phyloP scores from a whole-genome alignment of 805 yeast species.

The Cyberlindnera maritima region DNA sequence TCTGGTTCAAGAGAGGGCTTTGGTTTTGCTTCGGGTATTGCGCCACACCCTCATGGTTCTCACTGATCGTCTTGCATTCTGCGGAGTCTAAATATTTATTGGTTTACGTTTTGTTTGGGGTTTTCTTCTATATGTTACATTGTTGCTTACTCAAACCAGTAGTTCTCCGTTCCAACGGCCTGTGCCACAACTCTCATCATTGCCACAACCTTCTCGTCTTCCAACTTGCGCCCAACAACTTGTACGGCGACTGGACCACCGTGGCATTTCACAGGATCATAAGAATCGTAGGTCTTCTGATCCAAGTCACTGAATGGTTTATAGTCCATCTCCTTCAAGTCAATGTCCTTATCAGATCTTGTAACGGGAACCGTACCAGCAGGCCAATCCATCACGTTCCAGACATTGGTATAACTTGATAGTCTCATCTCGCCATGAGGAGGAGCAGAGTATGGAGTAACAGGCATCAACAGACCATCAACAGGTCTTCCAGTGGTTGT shows the following conservation, averaged over 20 bases:
- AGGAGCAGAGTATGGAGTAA: slow-evolving; percentile 34
- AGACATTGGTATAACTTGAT: slow-evolving; percentile 47
- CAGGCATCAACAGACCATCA: slow-evolving; percentile 48
- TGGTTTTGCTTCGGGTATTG: too few species aligned
- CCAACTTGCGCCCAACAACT: slow-evolving; percentile 52
- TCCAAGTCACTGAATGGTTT: slow-evolving; percentile 39
- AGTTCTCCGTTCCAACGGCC: slow-evolving; percentile 25
- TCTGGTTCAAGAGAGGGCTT: neutral
- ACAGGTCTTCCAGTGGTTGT: slow-evolving; percentile 40
- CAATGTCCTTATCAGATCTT: slow-evolving; percentile 44
- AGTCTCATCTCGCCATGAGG: slow-evolving; percentile 20
- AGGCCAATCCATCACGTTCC: slow-evolving; percentile 56
- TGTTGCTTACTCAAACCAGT: slow-evolving; percentile 19
- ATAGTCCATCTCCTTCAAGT: slow-evolving; percentile 37
- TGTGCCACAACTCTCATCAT: slow-evolving; percentile 40
- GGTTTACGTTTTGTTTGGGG: neutral
- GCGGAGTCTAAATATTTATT: too few species aligned
- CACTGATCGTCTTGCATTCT: neutral
- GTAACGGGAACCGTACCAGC: slow-evolving; percentile 59
- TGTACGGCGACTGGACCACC: slow-evolving; percentile 66
- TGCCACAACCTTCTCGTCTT: slow-evolving; percentile 59
- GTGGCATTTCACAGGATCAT: slow-evolving; percentile 33
- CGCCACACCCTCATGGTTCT: neutral
- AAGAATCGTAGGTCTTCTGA: slow-evolving; percentile 47
- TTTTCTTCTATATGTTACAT: neutral